phyloP scores from a whole-genome alignment of 768 basidiomycete species.

The Suillus clintonianus region DNA sequence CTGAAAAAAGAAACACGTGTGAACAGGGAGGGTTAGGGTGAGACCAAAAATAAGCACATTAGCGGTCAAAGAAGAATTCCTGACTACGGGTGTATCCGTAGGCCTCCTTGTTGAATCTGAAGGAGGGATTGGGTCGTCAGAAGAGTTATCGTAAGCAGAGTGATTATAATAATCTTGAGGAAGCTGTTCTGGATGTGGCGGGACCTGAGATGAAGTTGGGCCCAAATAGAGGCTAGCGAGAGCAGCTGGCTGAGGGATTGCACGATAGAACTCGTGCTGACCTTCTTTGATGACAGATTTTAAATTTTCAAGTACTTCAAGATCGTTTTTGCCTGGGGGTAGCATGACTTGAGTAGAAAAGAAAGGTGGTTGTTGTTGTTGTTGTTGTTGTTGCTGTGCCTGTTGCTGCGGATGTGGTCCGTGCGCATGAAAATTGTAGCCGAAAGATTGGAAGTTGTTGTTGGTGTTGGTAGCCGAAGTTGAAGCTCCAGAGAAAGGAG shows the following conservation, averaged over 20 bases:
- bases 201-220: constrained; percentile 33
- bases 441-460: constrained; percentile 39
- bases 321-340: constrained; percentile 62
- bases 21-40: constrained; percentile 1
- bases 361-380: constrained; percentile 27
- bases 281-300: constrained; percentile 70
- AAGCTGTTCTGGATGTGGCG: constrained; percentile 39
- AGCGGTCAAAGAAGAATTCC: neutral
- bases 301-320: constrained; percentile 74
- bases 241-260: constrained; percentile 63
- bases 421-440: constrained; percentile 38
- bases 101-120: constrained; percentile 24
- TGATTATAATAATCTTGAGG: constrained; percentile 21
- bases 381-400: constrained; percentile 17
- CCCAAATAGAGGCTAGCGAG: constrained; percentile 70
- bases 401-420: constrained; percentile 8
- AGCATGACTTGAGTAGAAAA: constrained; percentile 31
- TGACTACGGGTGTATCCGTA: constrained; percentile 17
- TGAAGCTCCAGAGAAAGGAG: constrained; percentile 39
- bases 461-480: constrained; percentile 29
- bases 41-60: constrained; percentile 34
- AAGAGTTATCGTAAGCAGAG: constrained; percentile 9
- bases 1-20: constrained; percentile 18
- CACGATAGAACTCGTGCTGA: constrained; percentile 72
- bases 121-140: constrained; percentile 13